phyloP scores from a whole-genome alignment of 192 early-diverging fungal genomes.

The Linnemannia exigua region DNA sequence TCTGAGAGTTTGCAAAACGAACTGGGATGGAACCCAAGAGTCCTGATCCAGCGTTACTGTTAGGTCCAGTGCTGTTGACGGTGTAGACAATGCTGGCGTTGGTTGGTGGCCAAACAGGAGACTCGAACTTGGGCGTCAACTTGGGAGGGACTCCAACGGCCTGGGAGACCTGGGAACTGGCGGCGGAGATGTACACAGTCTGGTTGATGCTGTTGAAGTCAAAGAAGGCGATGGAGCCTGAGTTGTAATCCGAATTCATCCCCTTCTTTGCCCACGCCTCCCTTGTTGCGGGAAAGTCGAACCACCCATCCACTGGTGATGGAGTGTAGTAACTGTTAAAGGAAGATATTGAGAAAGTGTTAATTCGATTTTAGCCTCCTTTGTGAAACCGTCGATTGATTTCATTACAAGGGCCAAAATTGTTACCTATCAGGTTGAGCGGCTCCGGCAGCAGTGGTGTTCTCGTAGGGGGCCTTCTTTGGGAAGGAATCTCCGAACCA shows the following conservation, averaged over 20 bases:
- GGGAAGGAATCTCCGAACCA: conserved; percentile 50
- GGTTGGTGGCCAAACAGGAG: conserved; percentile 26
- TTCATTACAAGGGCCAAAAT: neutral
- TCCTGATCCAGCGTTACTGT: conserved; percentile 18
- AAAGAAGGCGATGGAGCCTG: neutral
- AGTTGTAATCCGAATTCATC: neutral
- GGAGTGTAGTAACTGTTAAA: conserved; percentile 21
- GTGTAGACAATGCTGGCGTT: conserved; percentile 23
- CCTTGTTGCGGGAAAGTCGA: neutral
- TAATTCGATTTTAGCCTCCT: neutral
- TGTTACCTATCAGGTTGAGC: conserved; percentile 30
- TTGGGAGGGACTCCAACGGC: conserved; percentile 18
- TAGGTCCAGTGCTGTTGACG: conserved; percentile 14
- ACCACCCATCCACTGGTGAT: conserved; percentile 30
- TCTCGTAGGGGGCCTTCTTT: conserved; percentile 37
- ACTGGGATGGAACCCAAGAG: conserved; percentile 40
- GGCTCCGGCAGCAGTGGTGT: neutral
- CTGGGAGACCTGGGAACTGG: conserved; percentile 25
- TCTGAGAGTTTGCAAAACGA: conserved; percentile 5
- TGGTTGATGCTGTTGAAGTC: conserved; percentile 14
- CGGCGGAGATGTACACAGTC: conserved; percentile 19
- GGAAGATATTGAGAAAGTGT: neutral
- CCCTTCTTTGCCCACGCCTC: neutral
- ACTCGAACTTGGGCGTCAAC: conserved; percentile 23
- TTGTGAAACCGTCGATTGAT: neutral